Evolutionary conservation across 331 rosid genomes (phyloP), one percentile per base, ranked within the genome.

Genomic region (Quercus lobata): DNA sequence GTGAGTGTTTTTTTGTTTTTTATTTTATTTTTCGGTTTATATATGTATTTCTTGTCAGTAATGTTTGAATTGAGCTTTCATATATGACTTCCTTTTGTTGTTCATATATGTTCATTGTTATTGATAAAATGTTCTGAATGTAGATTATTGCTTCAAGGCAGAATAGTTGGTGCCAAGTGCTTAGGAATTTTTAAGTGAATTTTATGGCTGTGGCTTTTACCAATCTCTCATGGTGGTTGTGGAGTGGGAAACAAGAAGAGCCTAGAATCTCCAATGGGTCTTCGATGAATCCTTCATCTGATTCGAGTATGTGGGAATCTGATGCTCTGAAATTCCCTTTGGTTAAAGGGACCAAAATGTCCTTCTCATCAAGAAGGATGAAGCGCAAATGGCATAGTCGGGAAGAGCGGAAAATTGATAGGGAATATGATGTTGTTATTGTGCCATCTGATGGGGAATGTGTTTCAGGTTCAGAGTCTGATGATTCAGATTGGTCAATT

Each of bases 401-500:
- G 73, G 96, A 93, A 88, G 96, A 96, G 81, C 83, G 91, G 90
- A 96, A 86, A 82, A 83, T 93, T 19, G 99, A 93, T 75, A 83
- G 84, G 79, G 98, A 93, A 62, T 90, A 87, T 76, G 99, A 96
- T 87, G 85, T 88, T 82, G 98, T 96, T 87, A 86, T 96, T 29
- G 97, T 96, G 80, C 94, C 99, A 71, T 91, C 99, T 60, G 98
- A 93, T 82, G 96, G 97, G 25, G 99, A 87, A 44, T 90, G 97
- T 79, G 87, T 93, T 80, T 93, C 97, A 71, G 98, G 88, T 76
- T 90, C 94, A 11, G 99, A 96, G 27, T 89, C 98, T 53, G 98
- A 89, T 75, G 97, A 80, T 81, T 96, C 99, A 11, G 98, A 96
- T 79, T 96, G 98, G 97, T 93, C 99, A 4, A 85, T 96, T 74